Evolutionary conservation across 176 grass and related monocot species (phyloP), one percentile per base, ranked within the genome.

Genomic region (Oryza nivara): DNA sequence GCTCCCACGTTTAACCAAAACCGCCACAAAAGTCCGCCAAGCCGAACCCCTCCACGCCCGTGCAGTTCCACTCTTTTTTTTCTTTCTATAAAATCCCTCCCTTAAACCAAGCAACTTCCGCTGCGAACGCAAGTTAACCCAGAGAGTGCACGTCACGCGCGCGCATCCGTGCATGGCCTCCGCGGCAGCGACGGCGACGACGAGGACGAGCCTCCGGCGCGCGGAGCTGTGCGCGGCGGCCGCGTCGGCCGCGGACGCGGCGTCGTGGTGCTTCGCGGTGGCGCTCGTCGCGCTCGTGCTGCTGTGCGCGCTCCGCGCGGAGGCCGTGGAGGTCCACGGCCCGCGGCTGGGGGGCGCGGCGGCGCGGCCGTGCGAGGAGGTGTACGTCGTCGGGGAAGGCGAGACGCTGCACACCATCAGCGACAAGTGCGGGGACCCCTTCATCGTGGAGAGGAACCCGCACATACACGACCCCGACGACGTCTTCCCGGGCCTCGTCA

Each of bases 381-480:
- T 98, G 58, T 98, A 98, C 75, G 84, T 98, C 36, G 93, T 98
- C 5, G 84, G 96, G 32, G 96, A 98, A 52, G 91, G 87, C 70
- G 92, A 98, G 73, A 95, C 95, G 77, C 91, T 95, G 79, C 88
- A 98, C 80, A 98, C 68, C 78, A 95, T 98, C 89, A 98, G 92
- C 87, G 91, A 98, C 84, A 93, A 77, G 88, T 98, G 95, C 91
- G 91, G 89, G 8, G 95, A 98, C 81, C 85, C 95, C 5, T 98
- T 98, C 91, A 98, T 98, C 77, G 89, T 98, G 61, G 95, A 98
- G 91, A 84, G 89, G 60, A 98, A 98, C 87, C 95, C 95, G 9
- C 95, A 98, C 84, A 76, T 98, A 68, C 95, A 98, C 76, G 95
- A 98, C 88, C 92, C 95, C 80, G 95, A 98, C 77, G 95, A 98